These are phyloP conservation scores for Yamadazyma akitaensis DNA, from an alignment of 805 yeast genomes.

Conservation along the genomic window DNA sequence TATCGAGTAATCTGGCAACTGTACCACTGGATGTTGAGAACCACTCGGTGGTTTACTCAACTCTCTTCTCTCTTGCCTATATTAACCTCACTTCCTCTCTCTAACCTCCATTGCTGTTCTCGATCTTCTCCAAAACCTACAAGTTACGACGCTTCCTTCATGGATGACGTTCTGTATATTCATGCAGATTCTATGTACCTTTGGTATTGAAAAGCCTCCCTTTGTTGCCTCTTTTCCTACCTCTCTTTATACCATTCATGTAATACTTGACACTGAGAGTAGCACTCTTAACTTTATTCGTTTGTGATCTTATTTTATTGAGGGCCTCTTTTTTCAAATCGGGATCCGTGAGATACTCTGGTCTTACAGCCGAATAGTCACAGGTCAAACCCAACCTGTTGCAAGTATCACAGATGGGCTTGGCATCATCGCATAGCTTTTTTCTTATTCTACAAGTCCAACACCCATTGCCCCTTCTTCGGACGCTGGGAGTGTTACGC, in stretches of 20 bases:
- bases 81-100: too few relatives aligned
- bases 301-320: background rate
- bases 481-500: background rate
- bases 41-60: too few relatives aligned
- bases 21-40: too few relatives aligned
- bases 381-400: conserved; percentile 52
- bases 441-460: conserved; percentile 78
- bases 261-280: background rate
- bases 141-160: too few relatives aligned
- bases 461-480: conserved; percentile 45
- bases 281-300: background rate
- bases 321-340: conserved; percentile 31
- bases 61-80: too few relatives aligned
- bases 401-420: conserved; percentile 61
- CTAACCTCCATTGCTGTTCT: too few relatives aligned
- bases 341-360: conserved; percentile 39
- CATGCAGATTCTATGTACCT: too few relatives aligned
- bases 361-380: conserved; percentile 25
- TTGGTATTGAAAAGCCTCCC: background rate
- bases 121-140: too few relatives aligned
- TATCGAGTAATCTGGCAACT: too few relatives aligned
- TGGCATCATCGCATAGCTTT: conserved; percentile 67
- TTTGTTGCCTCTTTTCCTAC: background rate
- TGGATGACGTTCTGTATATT: too few relatives aligned
- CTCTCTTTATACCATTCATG: background rate